These are phyloP conservation scores for Didymella exigua DNA, from an alignment of 2,329 filamentous ascomycete species.

Conservation along the genomic window DNA sequence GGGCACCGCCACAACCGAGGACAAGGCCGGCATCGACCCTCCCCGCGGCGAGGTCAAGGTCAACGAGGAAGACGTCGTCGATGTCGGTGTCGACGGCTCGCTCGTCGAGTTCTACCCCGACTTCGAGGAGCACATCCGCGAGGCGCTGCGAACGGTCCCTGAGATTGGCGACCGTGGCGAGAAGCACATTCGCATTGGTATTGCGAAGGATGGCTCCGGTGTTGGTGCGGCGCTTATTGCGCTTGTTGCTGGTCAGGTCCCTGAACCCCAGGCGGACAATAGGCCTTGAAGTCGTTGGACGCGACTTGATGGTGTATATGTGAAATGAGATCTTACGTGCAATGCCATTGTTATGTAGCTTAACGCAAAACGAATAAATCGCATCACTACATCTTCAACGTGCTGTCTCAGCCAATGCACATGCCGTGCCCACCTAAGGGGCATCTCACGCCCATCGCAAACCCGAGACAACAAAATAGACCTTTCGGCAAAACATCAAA, in stretches of 20 bases:
- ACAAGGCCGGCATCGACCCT: constrained; percentile 43
- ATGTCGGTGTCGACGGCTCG: constrained; percentile 93
- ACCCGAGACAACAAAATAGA: too few species aligned
- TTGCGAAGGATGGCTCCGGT: constrained; percentile 94
- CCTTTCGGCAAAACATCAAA: too few species aligned
- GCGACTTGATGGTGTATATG: constrained; percentile 5
- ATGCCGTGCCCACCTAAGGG: too few species aligned
- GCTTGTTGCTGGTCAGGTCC: constrained; percentile 73
- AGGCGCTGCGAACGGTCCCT: constrained; percentile 76
- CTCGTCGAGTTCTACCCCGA: constrained; percentile 95
- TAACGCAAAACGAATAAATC: not conserved
- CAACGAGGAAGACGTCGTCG: constrained; percentile 71
- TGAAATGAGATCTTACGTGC: constrained; percentile 7
- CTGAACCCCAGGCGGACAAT: constrained; percentile 22
- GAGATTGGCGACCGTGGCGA: constrained; percentile 80
- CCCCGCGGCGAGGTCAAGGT: constrained; percentile 43
- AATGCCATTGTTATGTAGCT: constrained; percentile 3
- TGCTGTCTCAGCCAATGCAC: too few species aligned
- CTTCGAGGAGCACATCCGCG: constrained; percentile 86
- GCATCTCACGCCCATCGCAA: too few species aligned
- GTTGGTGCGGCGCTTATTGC: constrained; percentile 96
- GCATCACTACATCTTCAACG: not conserved
- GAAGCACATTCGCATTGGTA: constrained; percentile 87
- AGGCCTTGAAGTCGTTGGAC: not conserved
- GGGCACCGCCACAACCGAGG: constrained; percentile 45